phyloP scores from a whole-genome alignment of 192 early-diverging fungal species.

The Glomus cerebriforme region DNA sequence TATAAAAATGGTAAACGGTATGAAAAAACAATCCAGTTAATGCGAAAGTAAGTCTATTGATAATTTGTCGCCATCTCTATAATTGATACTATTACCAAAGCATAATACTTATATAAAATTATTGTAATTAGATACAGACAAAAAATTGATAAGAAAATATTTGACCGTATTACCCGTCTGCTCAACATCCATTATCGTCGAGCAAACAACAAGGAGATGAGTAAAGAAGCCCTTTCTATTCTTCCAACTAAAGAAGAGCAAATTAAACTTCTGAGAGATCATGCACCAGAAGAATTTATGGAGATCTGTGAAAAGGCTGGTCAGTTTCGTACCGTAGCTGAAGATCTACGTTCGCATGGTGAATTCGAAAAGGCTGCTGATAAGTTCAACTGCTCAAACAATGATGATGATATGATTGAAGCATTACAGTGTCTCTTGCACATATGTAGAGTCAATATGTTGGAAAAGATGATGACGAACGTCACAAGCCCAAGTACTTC shows the following conservation, averaged over 20 bases:
- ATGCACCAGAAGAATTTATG: slow-evolving; percentile 19
- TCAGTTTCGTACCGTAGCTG: background rate
- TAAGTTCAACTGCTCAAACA: background rate
- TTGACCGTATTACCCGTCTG: slow-evolving; percentile 1
- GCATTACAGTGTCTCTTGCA: background rate
- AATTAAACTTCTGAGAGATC: slow-evolving; percentile 5
- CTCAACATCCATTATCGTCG: slow-evolving; percentile 4
- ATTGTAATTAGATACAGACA: slow-evolving; percentile 4
- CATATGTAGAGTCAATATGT: slow-evolving; percentile 14
- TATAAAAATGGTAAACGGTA: slow-evolving; percentile 12
- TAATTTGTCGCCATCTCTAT: too few species aligned
- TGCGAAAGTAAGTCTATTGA: slow-evolving; percentile 25
- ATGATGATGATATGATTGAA: background rate
- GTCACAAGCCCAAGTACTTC: background rate
- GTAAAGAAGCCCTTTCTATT: background rate
- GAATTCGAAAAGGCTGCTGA: slow-evolving; percentile 7
- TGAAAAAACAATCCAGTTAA: slow-evolving; percentile 11
- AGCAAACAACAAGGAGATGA: slow-evolving; percentile 1
- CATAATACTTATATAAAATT: too few species aligned
- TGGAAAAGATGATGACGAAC: background rate
- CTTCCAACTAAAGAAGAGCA: slow-evolving; percentile 14
- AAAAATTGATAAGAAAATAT: slow-evolving; percentile 17
- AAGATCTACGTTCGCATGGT: background rate
- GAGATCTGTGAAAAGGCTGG: slow-evolving; percentile 11
- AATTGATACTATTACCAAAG: background rate